Evolutionary conservation across 768 basidiomycete species (phyloP), one percentile per base, ranked within the genome.

Genomic region (Suillus cothurnatus): DNA sequence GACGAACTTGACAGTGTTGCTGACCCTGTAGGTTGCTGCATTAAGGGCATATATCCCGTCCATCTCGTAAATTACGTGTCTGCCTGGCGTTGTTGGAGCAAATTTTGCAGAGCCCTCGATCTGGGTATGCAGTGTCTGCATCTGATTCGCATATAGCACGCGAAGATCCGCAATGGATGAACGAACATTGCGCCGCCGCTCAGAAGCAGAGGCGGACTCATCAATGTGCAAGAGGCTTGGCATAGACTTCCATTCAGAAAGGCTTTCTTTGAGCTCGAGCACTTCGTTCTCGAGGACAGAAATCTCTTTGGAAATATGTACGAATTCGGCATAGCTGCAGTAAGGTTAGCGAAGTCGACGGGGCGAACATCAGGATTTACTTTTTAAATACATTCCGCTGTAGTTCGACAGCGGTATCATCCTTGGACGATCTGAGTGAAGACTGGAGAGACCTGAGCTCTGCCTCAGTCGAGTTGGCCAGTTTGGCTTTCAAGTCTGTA

Each of bases 51-150:
- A 83, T 47, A 98, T 88, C 19, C 88, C 86, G 56, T 94, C 89
- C 68, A 93, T 87, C 75, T 98, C 96, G 26, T 88, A 81, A 43
- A 99, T 87, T 65, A 99, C 87, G 73, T 99, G 97, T 63, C 97
- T 84, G 19, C 96, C 96, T 14, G 95, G 92, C 0, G 90, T 91
- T 15, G 93, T 88, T 0, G 97, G 96, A 0, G 95, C 90, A 74
- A 96, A 97, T 76, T 98, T 98, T 69, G 95, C 90, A 0, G 95
- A 93, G 36, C 97, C 97, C 70, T 98, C 95, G 68, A 99, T 92
- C 62, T 91, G 89, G 1, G 91, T 80, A 76, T 97, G 96, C 0
- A 99, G 81, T 0, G 88, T 86, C 71, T 95, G 94, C 84, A 99
- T 92, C 80, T 99, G 97, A 62, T 92, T 92, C 68, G 92, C 94